phyloP scores from a whole-genome alignment of 2,329 filamentous ascomycete species.

The Dothiorella sarmentorum region DNA sequence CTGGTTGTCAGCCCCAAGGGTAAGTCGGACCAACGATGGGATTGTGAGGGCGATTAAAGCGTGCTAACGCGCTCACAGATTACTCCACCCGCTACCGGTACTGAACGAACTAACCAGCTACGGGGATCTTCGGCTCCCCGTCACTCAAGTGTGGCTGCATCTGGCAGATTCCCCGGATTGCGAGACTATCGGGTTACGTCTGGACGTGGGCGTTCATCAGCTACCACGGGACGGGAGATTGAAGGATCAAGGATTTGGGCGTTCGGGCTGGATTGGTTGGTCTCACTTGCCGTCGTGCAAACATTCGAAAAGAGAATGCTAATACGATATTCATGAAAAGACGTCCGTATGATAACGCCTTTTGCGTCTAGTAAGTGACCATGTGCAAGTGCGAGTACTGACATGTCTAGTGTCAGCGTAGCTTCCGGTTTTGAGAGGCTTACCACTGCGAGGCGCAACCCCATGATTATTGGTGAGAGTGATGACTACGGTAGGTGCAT shows the following conservation, averaged over 20 bases:
- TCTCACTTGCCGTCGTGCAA: constrained; percentile 1
- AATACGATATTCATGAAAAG: constrained; percentile 7
- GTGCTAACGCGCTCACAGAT: constrained; percentile 18
- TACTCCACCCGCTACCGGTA: constrained; percentile 70
- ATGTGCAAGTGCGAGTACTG: background rate
- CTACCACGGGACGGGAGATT: background rate
- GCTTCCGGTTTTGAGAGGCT: too few species aligned
- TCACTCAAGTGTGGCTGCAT: too few species aligned
- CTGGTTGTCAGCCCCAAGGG: constrained; percentile 92
- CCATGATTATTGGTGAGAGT: too few species aligned
- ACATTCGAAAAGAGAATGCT: constrained; percentile 7
- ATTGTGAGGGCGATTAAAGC: constrained; percentile 18
- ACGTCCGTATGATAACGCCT: background rate
- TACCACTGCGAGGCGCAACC: too few species aligned
- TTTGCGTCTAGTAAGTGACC: background rate
- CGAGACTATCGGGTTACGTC: background rate
- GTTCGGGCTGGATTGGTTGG: constrained; percentile 14
- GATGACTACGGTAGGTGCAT: too few species aligned
- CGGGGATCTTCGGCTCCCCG: background rate
- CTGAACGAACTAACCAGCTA: constrained; percentile 32
- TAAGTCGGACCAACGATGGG: constrained; percentile 44
- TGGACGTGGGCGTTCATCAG: background rate
- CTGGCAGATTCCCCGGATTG: too few species aligned
- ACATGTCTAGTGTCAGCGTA: background rate
- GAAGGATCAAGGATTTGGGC: background rate